Conservation (phyloP, 306 rosid genomes). For the Vigna mungo region DNA sequence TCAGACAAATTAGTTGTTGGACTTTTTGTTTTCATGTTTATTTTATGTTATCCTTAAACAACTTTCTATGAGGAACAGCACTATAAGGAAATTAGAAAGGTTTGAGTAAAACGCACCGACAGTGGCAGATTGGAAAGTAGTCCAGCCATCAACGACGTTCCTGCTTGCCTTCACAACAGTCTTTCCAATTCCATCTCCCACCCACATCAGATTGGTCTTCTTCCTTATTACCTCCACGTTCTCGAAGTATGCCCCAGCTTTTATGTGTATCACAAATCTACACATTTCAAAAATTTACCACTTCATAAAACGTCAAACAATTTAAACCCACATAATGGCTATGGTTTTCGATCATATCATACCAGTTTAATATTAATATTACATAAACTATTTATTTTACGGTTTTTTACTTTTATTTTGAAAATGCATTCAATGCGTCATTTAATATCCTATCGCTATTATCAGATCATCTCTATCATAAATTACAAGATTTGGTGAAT, state of each 20-base stretch:
- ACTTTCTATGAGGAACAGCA: neutral
- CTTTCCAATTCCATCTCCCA: conserved; percentile 89
- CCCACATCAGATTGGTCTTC: conserved; percentile 72
- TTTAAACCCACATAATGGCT: neutral
- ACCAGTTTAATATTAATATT: too few species aligned
- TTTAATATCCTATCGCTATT: too few species aligned
- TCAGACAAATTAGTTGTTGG: neutral
- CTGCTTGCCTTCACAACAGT: conserved; percentile 79
- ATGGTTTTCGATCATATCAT: too few species aligned
- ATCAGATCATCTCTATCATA: too few species aligned
- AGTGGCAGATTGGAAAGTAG: conserved; percentile 90
- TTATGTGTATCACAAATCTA: conserved; percentile 85
- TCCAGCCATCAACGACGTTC: conserved; percentile 85
- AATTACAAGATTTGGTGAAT: too few species aligned
- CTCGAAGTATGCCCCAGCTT: conserved; percentile 82
- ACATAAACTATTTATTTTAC: too few species aligned
- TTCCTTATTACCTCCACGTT: conserved; percentile 80
- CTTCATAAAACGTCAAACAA: neutral
- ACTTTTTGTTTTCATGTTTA: neutral
- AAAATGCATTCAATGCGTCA: too few species aligned
- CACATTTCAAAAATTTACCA: neutral
- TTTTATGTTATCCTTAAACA: neutral
- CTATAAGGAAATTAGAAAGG: neutral
- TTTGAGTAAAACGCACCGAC: conserved; percentile 60
- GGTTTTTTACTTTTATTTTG: too few species aligned